Evolutionary conservation across 1,139 yeast species (phyloP).

Genomic region (Lodderomyces parapsilosis): DNA sequence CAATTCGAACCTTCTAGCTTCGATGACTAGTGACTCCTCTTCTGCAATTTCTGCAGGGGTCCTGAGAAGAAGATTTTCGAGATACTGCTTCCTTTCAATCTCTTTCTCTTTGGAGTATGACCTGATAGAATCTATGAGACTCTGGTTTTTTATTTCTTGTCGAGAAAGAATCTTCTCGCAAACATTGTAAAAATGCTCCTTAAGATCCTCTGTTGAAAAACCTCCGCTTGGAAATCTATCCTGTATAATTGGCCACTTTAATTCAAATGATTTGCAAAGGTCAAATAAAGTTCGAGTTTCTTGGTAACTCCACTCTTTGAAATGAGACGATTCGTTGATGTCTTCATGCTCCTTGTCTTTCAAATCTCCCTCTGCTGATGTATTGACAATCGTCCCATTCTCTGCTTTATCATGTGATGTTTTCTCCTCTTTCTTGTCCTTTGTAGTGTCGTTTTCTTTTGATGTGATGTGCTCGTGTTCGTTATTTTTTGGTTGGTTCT

Average conservation of each 20-base stretch:
- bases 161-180: constrained; percentile 39
- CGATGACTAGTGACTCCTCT: constrained; percentile 90
- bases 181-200: constrained; percentile 69
- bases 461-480: neutral
- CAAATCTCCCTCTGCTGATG: neutral
- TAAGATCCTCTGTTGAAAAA: constrained; percentile 71
- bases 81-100: constrained; percentile 73
- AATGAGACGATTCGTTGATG: constrained; percentile 8
- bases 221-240: constrained; percentile 60
- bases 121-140: constrained; percentile 47
- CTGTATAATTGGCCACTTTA: constrained; percentile 82
- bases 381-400: constrained; percentile 1
- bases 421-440: neutral
- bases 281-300: constrained; percentile 79
- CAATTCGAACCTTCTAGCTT: constrained; percentile 88
- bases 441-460: constrained; percentile 6
- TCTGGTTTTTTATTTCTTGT: constrained; percentile 48
- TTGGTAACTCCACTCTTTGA: constrained; percentile 60
- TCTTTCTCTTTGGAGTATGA: constrained; percentile 70
- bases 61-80: constrained; percentile 72
- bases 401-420: constrained; percentile 3
- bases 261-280: constrained; percentile 68
- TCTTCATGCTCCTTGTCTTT: constrained; percentile 9
- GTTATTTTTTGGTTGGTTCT: constrained; percentile 3
- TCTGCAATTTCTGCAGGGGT: constrained; percentile 98